Evolutionary conservation across 352 stramenopile species (phyloP).

Genomic region (Phytophthora hibernalis): DNA sequence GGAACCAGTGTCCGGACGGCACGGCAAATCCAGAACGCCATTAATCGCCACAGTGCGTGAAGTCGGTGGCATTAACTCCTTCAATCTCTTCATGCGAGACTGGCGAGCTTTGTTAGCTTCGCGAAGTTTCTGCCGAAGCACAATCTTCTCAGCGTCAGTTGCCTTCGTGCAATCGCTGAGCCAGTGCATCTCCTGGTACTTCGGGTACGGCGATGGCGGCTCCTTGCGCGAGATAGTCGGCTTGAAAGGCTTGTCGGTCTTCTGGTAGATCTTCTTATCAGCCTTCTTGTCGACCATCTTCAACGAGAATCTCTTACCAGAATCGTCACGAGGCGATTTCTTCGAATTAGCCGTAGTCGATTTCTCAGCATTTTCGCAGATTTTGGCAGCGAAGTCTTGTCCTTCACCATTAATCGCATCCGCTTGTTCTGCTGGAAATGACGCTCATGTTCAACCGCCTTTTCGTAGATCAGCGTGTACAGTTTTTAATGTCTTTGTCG

Average conservation of each 20-base stretch:
- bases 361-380: not conserved
- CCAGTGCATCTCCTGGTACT: conserved; percentile 8
- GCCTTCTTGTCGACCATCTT: not conserved
- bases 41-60: too few species aligned
- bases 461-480: not conserved
- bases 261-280: not conserved
- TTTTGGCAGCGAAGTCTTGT: not conserved
- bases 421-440: conserved; percentile 3
- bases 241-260: not conserved
- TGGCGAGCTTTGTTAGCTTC: not conserved
- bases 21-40: conserved; percentile 1
- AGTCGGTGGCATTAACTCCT: too few species aligned
- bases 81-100: too few species aligned
- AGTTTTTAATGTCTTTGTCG: not conserved
- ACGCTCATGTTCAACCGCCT: not conserved
- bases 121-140: not conserved
- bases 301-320: not conserved
- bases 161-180: not conserved
- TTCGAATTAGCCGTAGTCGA: not conserved
- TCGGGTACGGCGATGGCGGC: conserved; percentile 9
- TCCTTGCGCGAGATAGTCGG: not conserved
- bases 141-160: conserved; percentile 4
- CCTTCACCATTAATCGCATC: not conserved
- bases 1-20: conserved; percentile 1
- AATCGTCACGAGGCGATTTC: not conserved